Conservation (phyloP, 2,329 filamentous ascomycete species). For the Exophiala calicioides region DNA sequence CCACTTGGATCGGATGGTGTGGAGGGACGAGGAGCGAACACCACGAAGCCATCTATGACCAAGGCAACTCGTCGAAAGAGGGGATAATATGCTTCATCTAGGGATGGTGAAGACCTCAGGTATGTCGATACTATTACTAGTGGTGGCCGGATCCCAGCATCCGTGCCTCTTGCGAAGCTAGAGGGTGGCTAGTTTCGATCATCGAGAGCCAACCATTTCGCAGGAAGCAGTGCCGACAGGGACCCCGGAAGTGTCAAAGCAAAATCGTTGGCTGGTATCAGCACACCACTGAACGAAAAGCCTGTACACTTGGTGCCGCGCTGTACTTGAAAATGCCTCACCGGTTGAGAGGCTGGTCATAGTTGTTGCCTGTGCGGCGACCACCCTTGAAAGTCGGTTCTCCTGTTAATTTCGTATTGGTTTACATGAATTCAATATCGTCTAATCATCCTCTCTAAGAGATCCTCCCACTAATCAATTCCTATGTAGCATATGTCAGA, state of each 20-base stretch:
- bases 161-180: slow-evolving; percentile 4
- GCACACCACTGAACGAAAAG: slow-evolving; percentile 7
- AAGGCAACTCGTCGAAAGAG: slow-evolving; percentile 5
- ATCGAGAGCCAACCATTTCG: slow-evolving; percentile 17
- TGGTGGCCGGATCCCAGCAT: slow-evolving; percentile 2
- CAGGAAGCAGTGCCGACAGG: slow-evolving; percentile 9
- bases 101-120: neutral
- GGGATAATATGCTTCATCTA: slow-evolving; percentile 3
- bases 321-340: neutral
- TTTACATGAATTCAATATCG: too few species aligned
- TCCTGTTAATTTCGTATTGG: too few species aligned
- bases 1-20: neutral
- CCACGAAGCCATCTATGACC: slow-evolving; percentile 1
- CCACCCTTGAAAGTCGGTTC: slow-evolving; percentile 5
- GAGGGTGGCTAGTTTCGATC: slow-evolving; percentile 2
- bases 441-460: too few species aligned
- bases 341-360: slow-evolving; percentile 8
- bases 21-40: slow-evolving; percentile 3
- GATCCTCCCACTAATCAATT: too few species aligned
- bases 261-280: slow-evolving; percentile 8
- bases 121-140: slow-evolving; percentile 1
- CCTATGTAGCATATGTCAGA: too few species aligned
- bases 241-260: slow-evolving; percentile 9
- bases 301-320: neutral
- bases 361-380: slow-evolving; percentile 10